A percentile compares a stretch with the other conserved stretches of the same genome.
Conservation (phyloP, 495 filamentous ascomycete genomes). For the Trichoderma orchidacearum region DNA sequence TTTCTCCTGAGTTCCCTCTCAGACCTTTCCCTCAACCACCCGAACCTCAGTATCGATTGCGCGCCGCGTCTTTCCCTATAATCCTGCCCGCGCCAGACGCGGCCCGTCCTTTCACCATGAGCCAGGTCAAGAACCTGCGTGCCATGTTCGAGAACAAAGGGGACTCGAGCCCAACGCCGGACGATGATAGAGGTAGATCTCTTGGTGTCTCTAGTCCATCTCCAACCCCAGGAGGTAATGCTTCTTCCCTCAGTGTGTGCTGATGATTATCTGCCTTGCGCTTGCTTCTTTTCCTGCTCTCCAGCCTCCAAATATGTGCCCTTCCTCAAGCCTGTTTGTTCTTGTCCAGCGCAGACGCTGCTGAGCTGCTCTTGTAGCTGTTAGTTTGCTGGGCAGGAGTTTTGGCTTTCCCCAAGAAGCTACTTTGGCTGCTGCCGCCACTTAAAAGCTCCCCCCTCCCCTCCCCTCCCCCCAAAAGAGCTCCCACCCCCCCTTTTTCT, state of each 20-base stretch:
- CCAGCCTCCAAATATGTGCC: not conserved
- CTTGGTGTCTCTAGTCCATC: conserved; percentile 27
- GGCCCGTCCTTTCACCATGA: conserved; percentile 22
- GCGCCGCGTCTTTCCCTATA: not conserved
- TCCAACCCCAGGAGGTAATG: conserved; percentile 13
- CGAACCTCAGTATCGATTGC: not conserved
- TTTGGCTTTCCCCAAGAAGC: not conserved
- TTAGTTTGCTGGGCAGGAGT: not conserved
- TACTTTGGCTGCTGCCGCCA: not conserved
- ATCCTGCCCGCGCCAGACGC: not conserved
- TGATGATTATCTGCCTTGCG: not conserved
- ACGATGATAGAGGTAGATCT: conserved; percentile 52
- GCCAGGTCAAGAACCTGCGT: conserved; percentile 51
- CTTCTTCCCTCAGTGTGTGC: conserved; percentile 7
- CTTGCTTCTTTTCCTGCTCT: not conserved
- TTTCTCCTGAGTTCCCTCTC: not conserved
- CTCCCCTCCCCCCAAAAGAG: too few species aligned
- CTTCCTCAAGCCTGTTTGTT: not conserved
- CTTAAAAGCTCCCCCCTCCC: too few species aligned
- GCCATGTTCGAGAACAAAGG: conserved; percentile 78
- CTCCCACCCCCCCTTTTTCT: too few species aligned
- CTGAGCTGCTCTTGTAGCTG: not conserved
- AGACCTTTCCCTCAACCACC: not conserved
- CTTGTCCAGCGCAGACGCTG: not conserved
- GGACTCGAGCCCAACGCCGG: conserved; percentile 38